phyloP scores from a whole-genome alignment of 768 basidiomycete genomes.

The Hericium rajendrae region DNA sequence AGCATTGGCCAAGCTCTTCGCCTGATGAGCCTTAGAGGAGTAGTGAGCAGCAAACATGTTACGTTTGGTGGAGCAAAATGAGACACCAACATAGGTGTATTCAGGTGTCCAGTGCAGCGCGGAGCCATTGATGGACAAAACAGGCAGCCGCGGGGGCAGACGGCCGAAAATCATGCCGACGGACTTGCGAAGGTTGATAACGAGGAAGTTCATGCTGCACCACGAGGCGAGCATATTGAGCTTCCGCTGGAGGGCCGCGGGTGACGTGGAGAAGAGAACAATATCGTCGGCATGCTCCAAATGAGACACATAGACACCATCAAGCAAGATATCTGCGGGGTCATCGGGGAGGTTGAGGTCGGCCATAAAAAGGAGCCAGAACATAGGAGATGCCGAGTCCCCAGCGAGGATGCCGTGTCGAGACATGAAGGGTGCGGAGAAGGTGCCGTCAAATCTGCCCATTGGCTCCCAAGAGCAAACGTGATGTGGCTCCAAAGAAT shows the following conservation, averaged over 20 bases:
- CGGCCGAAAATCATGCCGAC: constrained; percentile 11
- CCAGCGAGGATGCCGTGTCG: constrained; percentile 14
- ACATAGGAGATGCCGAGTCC: constrained; percentile 13
- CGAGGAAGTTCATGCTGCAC: constrained; percentile 14
- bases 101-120: neutral
- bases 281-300: no score
- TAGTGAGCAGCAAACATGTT: neutral
- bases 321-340: no score
- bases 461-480: no score
- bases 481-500: no score
- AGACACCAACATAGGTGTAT: neutral
- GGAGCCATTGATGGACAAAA: neutral
- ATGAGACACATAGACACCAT: no score
- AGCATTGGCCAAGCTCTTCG: neutral
- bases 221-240: constrained; percentile 8
- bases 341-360: constrained; percentile 4
- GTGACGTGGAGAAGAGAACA: neutral
- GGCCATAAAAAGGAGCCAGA: constrained; percentile 9
- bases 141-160: neutral
- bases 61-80: neutral
- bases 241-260: constrained; percentile 13
- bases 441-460: no score
- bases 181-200: constrained; percentile 14
- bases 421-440: neutral
- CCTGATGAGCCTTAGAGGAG: neutral